A percentile compares a stretch with the other conserved stretches of the same genome.
Conservation (phyloP, 495 filamentous ascomycete species). For the Penicillium cataractarum region DNA sequence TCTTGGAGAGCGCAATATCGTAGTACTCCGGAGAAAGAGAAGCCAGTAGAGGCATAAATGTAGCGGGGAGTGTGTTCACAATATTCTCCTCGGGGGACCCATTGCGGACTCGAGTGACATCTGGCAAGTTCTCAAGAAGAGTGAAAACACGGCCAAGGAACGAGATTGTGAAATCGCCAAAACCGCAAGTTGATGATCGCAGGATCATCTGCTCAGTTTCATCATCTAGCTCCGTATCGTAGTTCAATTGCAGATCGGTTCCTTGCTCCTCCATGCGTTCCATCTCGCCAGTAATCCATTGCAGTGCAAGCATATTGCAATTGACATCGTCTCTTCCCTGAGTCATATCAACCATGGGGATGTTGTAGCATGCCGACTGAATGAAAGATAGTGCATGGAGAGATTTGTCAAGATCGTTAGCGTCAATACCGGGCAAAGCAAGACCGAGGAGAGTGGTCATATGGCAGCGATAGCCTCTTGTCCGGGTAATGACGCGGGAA, state of each 20-base stretch:
- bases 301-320: constrained; percentile 76
- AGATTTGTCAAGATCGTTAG: constrained; percentile 97
- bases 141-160: constrained; percentile 95
- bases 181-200: constrained; percentile 92
- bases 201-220: constrained; percentile 87
- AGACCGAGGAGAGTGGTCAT: constrained; percentile 90
- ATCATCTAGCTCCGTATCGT: constrained; percentile 78
- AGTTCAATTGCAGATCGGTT: constrained; percentile 80
- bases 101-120: constrained; percentile 80
- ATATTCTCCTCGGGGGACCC: constrained; percentile 96
- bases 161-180: constrained; percentile 87
- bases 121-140: constrained; percentile 90
- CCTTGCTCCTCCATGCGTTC: constrained; percentile 91
- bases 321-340: constrained; percentile 68
- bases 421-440: constrained; percentile 93
- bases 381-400: constrained; percentile 93
- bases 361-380: constrained; percentile 90
- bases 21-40: constrained; percentile 92
- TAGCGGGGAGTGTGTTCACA: constrained; percentile 91
- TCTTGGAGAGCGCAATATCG: constrained; percentile 87
- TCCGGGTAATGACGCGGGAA: constrained; percentile 83
- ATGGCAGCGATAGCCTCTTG: constrained; percentile 93
- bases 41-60: constrained; percentile 87
- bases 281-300: constrained; percentile 94
- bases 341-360: constrained; percentile 86